Conservation (phyloP, 164 flowering plant genomes). For the Vitis rotundifolia region DNA sequence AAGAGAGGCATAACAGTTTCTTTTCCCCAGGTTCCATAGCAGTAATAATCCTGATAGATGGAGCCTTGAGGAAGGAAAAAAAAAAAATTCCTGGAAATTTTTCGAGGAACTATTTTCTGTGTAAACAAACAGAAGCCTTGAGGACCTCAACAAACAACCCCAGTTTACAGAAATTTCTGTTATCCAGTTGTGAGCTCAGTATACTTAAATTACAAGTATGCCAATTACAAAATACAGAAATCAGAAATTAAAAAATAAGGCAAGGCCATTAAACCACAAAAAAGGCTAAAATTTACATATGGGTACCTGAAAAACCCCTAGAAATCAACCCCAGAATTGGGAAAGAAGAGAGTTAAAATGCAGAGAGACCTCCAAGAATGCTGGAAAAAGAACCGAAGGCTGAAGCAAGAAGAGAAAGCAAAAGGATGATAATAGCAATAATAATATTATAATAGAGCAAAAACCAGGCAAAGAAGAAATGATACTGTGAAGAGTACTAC, state of each 20-base stretch:
- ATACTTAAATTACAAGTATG: background rate
- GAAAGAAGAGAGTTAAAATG: background rate
- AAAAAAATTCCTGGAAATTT: background rate
- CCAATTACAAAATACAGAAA: background rate
- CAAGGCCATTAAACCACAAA: background rate
- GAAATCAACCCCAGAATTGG: background rate
- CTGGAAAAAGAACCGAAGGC: background rate
- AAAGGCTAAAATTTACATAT: background rate
- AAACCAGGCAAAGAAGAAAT: too few species aligned
- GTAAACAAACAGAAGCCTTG: background rate
- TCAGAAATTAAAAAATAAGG: background rate
- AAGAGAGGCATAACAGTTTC: too few species aligned
- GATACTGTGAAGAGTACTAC: background rate
- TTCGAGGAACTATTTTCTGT: background rate
- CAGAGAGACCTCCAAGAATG: slow-evolving; percentile 1
- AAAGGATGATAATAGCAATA: background rate
- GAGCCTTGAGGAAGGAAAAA: background rate
- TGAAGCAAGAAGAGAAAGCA: background rate
- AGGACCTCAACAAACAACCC: background rate
- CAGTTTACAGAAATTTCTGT: slow-evolving; percentile 1
- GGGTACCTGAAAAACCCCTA: slow-evolving; percentile 7
- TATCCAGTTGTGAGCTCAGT: too few species aligned
- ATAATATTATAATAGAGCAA: background rate
- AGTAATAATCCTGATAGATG: too few species aligned
- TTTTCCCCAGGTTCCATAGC: too few species aligned